phyloP scores from a whole-genome alignment of 176 grass and related monocot genomes.

The Luzula sylvatica region DNA sequence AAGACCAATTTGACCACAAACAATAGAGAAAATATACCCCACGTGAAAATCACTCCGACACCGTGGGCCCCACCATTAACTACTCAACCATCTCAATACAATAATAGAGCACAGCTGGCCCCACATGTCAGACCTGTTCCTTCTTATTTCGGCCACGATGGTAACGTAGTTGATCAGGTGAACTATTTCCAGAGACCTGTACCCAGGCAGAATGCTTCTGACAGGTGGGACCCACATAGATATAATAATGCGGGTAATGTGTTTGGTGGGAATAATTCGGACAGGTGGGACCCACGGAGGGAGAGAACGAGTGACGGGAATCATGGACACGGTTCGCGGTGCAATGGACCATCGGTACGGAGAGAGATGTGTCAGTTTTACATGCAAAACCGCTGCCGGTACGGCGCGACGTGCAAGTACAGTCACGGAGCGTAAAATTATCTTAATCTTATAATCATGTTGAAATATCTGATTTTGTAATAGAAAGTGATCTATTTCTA shows the following conservation, averaged over 20 bases:
- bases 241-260: not conserved
- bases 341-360: not conserved
- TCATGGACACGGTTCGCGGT: too few relatives aligned
- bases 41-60: not conserved
- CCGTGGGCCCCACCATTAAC: not conserved
- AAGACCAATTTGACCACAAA: not conserved
- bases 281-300: too few relatives aligned
- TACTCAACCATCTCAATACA: not conserved
- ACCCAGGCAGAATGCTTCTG: not conserved
- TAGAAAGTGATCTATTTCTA: not conserved
- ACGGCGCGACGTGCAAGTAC: constrained; percentile 23
- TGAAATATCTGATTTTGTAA: not conserved
- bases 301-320: too few relatives aligned
- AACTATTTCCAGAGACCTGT: constrained; percentile 1
- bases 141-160: not conserved
- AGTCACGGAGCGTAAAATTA: constrained; percentile 15
- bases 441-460: not conserved
- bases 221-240: constrained; percentile 4
- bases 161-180: not conserved
- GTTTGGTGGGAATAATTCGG: not conserved
- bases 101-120: not conserved
- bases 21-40: not conserved
- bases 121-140: not conserved
- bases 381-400: constrained; percentile 20
- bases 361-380: constrained; percentile 16